Base-by-base conservation (phyloP, 805 yeast species). In the Isabelozyma rhagii region DNA sequence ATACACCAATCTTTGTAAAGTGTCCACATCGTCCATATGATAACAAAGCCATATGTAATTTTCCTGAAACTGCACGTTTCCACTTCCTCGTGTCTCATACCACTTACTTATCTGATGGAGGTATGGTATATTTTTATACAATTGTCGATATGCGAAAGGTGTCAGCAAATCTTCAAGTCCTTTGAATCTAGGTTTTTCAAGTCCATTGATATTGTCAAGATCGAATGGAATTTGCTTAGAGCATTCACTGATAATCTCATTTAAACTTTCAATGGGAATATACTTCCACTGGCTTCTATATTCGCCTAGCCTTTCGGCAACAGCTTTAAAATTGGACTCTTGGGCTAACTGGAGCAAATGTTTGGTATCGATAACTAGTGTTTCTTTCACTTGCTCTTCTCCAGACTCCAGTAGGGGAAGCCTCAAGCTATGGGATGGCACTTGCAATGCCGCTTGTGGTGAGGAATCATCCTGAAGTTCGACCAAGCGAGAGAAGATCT, bases 21-120 rank as follows among this genome's bases (percentile, higher is more conserved):
- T 52, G 14, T 57, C 55, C 11, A 66, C 25, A 44, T 73, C 71
- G 43, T 69, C 67, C 55, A 55, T 56, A 55, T 73, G 74, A 53
- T 68, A 73, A 44, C 72, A 62, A 14, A 69, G 50, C 68, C 72
- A 69, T 8, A 69, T 66, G 42, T 61, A 64, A 39, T 58, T 54
- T 40, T 63, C 66, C 39, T 59, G 55, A 31, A 65, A 60, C 13
- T 49, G 44, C n/a, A 51, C 53, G 27, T 57, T 41, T 15, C 42
- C 44, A 15, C 45, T 41, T 41, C 53, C 51, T 8, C 47, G 41
- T 7, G 39, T 43, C 42, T 63, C 64, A 44, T 62, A 64, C 5
- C 51, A 47, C 28, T 51, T 47, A 51, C 59, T 63, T 6, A 60
- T 53, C 15, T 54, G 48, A 40, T 67, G 57, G 9, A 67, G 50